These are phyloP conservation scores for Talaromyces sp. DNA, from an alignment of 2,329 filamentous ascomycete species.

Conservation along the genomic window DNA sequence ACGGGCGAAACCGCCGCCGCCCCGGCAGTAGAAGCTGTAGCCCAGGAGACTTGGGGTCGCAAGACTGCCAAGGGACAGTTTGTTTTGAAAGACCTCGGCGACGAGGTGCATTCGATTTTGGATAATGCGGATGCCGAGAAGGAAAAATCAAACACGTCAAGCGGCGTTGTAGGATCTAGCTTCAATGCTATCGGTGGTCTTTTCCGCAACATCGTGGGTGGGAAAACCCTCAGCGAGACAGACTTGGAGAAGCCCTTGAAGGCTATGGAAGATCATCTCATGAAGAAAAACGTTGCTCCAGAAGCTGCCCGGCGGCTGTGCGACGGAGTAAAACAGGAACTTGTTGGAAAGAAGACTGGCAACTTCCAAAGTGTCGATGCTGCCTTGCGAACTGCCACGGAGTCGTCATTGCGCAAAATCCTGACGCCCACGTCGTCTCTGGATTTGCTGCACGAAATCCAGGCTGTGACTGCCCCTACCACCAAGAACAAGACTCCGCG, in stretches of 20 bases:
- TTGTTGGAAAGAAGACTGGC: slow-evolving; percentile 85
- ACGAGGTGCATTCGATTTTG: slow-evolving; percentile 88
- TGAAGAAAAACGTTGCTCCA: slow-evolving; percentile 93
- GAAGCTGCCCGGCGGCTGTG: slow-evolving; percentile 90
- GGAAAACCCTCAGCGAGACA: slow-evolving; percentile 82
- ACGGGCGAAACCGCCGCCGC: slow-evolving; percentile 52
- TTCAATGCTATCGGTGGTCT: slow-evolving; percentile 80
- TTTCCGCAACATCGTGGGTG: slow-evolving; percentile 91
- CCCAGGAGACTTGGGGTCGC: slow-evolving; percentile 77
- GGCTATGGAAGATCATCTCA: slow-evolving; percentile 89
- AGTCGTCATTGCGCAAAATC: slow-evolving; percentile 88
- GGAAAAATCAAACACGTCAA: slow-evolving; percentile 42
- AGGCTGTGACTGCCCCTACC: slow-evolving; percentile 66
- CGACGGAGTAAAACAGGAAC: slow-evolving; percentile 82
- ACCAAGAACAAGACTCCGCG: slow-evolving; percentile 61
- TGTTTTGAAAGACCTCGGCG: slow-evolving; percentile 84
- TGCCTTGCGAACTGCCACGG: slow-evolving; percentile 80
- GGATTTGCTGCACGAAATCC: slow-evolving; percentile 90
- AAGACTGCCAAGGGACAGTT: slow-evolving; percentile 87
- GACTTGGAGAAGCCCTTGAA: slow-evolving; percentile 91
- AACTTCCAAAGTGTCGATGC: slow-evolving; percentile 86
- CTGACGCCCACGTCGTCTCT: slow-evolving; percentile 92
- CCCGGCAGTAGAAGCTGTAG: slow-evolving; percentile 66
- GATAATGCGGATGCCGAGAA: slow-evolving; percentile 69
- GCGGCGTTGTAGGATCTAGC: slow-evolving; percentile 71